Conservation (phyloP, 176 grass and related monocot genomes). For the Chloris gayana region DNA sequence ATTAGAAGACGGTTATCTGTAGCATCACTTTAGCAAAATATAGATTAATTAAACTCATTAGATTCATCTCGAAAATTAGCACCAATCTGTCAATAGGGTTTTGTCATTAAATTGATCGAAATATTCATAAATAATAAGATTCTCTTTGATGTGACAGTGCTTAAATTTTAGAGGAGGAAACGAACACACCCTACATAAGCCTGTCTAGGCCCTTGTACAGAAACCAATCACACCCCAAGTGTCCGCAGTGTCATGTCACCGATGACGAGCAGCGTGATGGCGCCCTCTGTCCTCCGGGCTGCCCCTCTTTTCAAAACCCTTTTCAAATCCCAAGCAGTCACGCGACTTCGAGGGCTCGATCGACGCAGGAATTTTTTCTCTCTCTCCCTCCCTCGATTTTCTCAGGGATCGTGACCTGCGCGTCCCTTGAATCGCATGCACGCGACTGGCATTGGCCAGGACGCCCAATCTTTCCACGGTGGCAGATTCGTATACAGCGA, state of each 20-base stretch:
- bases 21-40: too few relatives aligned
- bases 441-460: neutral
- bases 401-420: neutral
- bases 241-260: neutral
- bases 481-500: conserved; percentile 9
- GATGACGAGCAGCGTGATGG: neutral
- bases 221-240: too few relatives aligned
- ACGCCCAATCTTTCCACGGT: neutral
- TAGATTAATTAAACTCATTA: too few relatives aligned
- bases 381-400: neutral
- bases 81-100: too few relatives aligned
- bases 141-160: too few relatives aligned
- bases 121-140: too few relatives aligned
- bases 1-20: too few relatives aligned
- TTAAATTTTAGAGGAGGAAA: too few relatives aligned
- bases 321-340: neutral
- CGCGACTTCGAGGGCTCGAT: neutral
- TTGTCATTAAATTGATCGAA: too few relatives aligned
- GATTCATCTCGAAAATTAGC: too few relatives aligned
- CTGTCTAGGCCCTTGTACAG: too few relatives aligned
- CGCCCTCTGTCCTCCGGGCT: neutral
- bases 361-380: neutral
- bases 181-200: too few relatives aligned
- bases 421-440: neutral
- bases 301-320: conserved; percentile 13